Base-by-base conservation (phyloP, 306 rosid genomes). In the Erythrophleum fordii region DNA sequence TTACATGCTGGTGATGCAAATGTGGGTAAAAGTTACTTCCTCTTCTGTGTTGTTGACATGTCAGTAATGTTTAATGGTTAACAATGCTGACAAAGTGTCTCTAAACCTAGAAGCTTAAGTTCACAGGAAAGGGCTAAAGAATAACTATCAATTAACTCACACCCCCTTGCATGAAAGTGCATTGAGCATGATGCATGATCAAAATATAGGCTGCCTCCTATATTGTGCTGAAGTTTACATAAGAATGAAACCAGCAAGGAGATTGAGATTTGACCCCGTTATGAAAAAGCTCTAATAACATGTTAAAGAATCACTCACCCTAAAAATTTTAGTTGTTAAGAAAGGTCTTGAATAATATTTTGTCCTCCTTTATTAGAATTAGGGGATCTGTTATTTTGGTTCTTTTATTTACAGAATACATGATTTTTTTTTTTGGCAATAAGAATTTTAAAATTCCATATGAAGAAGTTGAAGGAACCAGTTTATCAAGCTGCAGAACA, bases 1-100 rank as follows among this genome's bases (percentile, higher is more conserved):
- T 69, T 87, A 22, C 94, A 73, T 80, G 92, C 93, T n/a, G 98
- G 91, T 72, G 79, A 86, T 88, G 81, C 61, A 73, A 96, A 96
- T 85, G 99, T 96, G 91, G 85, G 88, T 29, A 56, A 69, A 41
- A 59, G 56, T 77, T 77, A 48, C 78, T 72, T 81, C 39, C 42
- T 79, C 49, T 69, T 83, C 34, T 84, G 56, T 69, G 26, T 73
- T 25, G 49, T 61, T 58, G 58, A 53, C 25, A 56, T 78, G 72
- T 69, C 49, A 58, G 39, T 72, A 65, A 72, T 85, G 22, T 25
- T 78, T 39, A 20, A 22, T 61, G 31, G 9, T 59, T 26, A 59
- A 59, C 26, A 59, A 46, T 80, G 39, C 41, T 77, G 72, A 72
- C n/a, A 8, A 60, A 35, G 46, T 69, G 45, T 77, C 53, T 76